A percentile compares a stretch with the other conserved stretches of the same genome.
These are phyloP conservation scores for Rhinocladiella mackenziei DNA, from an alignment of 2,329 filamentous ascomycete genomes.

Conservation along the genomic window DNA sequence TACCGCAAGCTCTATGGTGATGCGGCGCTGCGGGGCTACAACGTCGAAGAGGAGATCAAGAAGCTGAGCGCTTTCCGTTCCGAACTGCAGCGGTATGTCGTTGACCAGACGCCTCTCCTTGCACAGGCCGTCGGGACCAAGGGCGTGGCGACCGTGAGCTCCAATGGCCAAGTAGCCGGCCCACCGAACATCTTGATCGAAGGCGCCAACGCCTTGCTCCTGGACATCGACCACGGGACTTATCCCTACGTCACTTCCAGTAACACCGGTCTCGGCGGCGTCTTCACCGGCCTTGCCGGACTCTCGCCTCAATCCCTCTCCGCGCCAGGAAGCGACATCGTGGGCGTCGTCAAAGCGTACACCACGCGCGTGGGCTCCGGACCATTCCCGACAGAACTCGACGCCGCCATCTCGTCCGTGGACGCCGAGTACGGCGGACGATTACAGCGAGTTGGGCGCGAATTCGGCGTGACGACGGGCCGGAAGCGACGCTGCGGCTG, in stretches of 20 bases:
- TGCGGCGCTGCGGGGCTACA: slow-evolving; percentile 48
- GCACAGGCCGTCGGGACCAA: slow-evolving; percentile 23
- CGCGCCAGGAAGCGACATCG: slow-evolving; percentile 42
- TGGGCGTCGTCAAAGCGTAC: slow-evolving; percentile 64
- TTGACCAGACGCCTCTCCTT: slow-evolving; percentile 41
- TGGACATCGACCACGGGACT: slow-evolving; percentile 54
- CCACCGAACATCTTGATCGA: slow-evolving; percentile 59
- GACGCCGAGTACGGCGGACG: slow-evolving; percentile 41
- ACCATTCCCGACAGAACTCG: slow-evolving; percentile 58
- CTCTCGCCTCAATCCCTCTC: slow-evolving; percentile 55
- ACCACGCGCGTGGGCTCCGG: slow-evolving; percentile 58
- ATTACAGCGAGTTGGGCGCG: slow-evolving; percentile 49
- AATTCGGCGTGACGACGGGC: slow-evolving; percentile 58
- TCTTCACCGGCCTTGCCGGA: slow-evolving; percentile 56
- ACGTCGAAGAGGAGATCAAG: slow-evolving; percentile 57
- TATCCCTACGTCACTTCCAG: slow-evolving; percentile 50
- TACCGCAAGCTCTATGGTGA: slow-evolving; percentile 59
- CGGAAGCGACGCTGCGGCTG: slow-evolving; percentile 61
- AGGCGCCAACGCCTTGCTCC: slow-evolving; percentile 61
- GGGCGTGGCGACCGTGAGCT: slow-evolving; percentile 31
- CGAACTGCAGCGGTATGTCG: slow-evolving; percentile 48
- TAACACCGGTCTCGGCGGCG: slow-evolving; percentile 46
- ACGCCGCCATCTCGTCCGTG: slow-evolving; percentile 18
- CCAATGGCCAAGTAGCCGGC: slow-evolving; percentile 41
- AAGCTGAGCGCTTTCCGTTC: slow-evolving; percentile 44